Base-by-base conservation (phyloP, 176 grass and related monocot species). In the Tuctoria greenei region DNA sequence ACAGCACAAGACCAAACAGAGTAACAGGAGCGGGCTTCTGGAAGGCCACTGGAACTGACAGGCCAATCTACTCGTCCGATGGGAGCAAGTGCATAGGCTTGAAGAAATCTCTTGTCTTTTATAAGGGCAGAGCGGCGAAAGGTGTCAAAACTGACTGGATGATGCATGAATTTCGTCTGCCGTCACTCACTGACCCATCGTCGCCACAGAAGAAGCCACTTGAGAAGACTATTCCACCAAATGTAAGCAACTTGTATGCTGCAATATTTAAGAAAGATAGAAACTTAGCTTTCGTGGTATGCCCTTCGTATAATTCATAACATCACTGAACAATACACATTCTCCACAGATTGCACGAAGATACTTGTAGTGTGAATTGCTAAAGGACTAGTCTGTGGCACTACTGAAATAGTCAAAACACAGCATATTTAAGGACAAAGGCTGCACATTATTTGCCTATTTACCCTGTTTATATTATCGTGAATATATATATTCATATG, bases 71-170 rank as follows among this genome's bases (percentile, higher is more conserved):
- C 80, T 90, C 92, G 57, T 92, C 96, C 6, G 92, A 99, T 37
- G 89, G 87, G 16, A 82, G 69, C 80, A 99, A 90, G 80, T 99
- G 96, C 89, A 99, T 99, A 73, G 92, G 92, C 70, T 82, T 99
- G 56, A 99, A 99, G 80, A 99, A 99, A 71, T 99, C 96, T 14
- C 96, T 99, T 27, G 96, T 99, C 55, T 95, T 99, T 72, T 99
- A 99, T 83, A 90, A 85, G 88, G 96, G 96, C 15, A 95, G 96
- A 84, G 96, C 96, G 3, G 96, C 96, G 14, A 95, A 92, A 82
- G 95, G 95, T 8, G 44, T 87, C 40, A 99, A 99, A 87, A 99
- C 95, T 0, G 95, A 99, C 69, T 99, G 95, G 96, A 99, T 99
- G 96, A 99, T 99, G 96, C 96, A 99, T 35, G 96, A 92, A 79